Evolutionary conservation across 768 basidiomycete species (phyloP).

Genomic region (Lactarius indigo): DNA sequence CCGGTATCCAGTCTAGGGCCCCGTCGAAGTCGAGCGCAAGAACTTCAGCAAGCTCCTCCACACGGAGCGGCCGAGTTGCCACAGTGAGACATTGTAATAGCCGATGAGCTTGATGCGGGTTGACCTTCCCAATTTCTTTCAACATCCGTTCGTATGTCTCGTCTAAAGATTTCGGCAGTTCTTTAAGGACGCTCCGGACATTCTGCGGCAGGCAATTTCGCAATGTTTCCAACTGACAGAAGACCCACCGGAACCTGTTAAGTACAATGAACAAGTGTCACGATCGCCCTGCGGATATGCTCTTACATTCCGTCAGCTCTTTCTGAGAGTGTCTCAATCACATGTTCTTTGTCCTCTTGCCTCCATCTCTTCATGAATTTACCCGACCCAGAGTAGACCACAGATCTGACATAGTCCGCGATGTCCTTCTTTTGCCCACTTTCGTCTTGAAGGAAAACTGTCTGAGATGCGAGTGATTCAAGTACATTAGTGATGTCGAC

Average conservation of each 20-base stretch:
- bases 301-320: background rate
- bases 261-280: background rate
- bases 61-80: background rate
- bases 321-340: background rate
- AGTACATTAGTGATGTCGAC: background rate
- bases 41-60: background rate
- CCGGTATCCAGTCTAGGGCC: background rate
- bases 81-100: background rate
- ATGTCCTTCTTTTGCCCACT: background rate
- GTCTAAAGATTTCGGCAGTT: background rate
- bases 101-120: background rate
- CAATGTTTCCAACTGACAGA: background rate
- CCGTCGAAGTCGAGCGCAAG: background rate
- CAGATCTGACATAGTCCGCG: background rate
- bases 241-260: background rate
- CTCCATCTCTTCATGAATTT: background rate
- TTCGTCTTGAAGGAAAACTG: background rate
- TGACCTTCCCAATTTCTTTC: background rate
- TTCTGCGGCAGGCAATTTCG: background rate
- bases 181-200: background rate
- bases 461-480: background rate
- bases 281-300: background rate
- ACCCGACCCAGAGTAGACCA: background rate
- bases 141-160: background rate
- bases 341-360: background rate